Evolutionary conservation across 106 monocot species (phyloP).

Genomic region (Phalaenopsis aphrodite): DNA sequence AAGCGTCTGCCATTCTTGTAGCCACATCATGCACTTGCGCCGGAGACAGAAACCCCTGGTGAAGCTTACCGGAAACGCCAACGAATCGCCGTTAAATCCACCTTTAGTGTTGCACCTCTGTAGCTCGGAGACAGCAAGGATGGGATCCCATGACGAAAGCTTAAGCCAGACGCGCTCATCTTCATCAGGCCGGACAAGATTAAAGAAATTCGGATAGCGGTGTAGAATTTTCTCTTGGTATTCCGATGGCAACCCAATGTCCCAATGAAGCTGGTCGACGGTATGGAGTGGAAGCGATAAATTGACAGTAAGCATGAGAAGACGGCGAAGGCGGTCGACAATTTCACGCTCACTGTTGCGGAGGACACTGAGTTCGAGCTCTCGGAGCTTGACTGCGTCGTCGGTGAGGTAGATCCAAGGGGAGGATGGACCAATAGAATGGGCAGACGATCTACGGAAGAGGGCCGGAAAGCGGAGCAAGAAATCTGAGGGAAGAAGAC

Average conservation of each 20-base stretch:
- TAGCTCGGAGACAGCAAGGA: conserved; percentile 56
- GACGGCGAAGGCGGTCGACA: conserved; percentile 47
- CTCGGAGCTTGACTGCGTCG: conserved; percentile 31
- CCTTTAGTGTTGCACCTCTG: conserved; percentile 10
- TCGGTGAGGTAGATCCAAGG: conserved; percentile 43
- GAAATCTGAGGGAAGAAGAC: conserved; percentile 19
- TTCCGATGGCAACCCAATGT: conserved; percentile 57
- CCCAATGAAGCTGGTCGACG: conserved; percentile 61
- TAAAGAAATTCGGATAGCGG: conserved; percentile 39
- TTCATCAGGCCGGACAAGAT: conserved; percentile 10
- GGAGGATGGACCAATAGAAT: background rate
- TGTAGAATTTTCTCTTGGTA: conserved; percentile 36
- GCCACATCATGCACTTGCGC: conserved; percentile 63
- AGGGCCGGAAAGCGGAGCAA: conserved; percentile 50
- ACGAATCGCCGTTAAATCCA: background rate
- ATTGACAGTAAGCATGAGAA: conserved; percentile 54
- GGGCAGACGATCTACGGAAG: conserved; percentile 22
- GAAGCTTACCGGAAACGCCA: conserved; percentile 70
- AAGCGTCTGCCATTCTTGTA: conserved; percentile 73
- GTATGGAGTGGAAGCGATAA: conserved; percentile 54
- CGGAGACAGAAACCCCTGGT: conserved; percentile 58
- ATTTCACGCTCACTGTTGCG: conserved; percentile 27
- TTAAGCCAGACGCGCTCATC: conserved; percentile 51
- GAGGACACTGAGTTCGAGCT: conserved; percentile 21
- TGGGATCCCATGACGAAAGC: conserved; percentile 44